These are phyloP conservation scores for Fistulifera solaris DNA, from an alignment of 108 stramenopile genomes.

Conservation along the genomic window DNA sequence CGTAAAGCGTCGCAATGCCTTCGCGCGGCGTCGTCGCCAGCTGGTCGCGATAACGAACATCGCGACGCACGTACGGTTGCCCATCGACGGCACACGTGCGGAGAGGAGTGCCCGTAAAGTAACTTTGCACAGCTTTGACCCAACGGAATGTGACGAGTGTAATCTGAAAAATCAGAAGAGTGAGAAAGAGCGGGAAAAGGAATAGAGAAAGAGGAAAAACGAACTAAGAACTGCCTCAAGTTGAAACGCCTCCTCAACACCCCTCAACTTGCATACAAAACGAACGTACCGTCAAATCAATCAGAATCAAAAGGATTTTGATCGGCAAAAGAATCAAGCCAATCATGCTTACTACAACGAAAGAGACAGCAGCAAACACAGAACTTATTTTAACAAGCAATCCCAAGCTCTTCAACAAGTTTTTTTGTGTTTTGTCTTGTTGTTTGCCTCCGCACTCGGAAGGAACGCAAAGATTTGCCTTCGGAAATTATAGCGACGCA, in stretches of 20 bases:
- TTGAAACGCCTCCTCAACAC: not conserved
- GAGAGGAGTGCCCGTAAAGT: constrained; percentile 31
- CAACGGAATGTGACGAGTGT: constrained; percentile 72
- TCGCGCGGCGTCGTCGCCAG: constrained; percentile 34
- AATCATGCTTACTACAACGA: constrained; percentile 34
- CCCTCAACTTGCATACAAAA: not conserved
- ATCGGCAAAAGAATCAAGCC: constrained; percentile 51
- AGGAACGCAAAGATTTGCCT: too few species aligned
- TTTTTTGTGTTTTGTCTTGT: too few species aligned
- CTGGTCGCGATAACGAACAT: constrained; percentile 34
- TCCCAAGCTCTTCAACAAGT: too few species aligned
- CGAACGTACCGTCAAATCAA: constrained; percentile 67
- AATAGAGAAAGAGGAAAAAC: not conserved
- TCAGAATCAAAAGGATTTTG: constrained; percentile 61
- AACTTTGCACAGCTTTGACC: constrained; percentile 56
- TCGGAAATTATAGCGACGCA: too few species aligned
- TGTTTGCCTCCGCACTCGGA: too few species aligned
- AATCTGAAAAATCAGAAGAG: constrained; percentile 26
- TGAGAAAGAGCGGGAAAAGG: constrained; percentile 1
- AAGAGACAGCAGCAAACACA: too few species aligned
- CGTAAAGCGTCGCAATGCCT: constrained; percentile 63
- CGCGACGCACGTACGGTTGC: constrained; percentile 60
- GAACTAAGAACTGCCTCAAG: not conserved
- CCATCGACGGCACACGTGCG: constrained; percentile 63
- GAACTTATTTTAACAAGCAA: too few species aligned